A percentile compares a stretch with the other conserved stretches of the same genome.
These are phyloP conservation scores for Leccinum incarnatum DNA, from an alignment of 768 basidiomycete genomes.

Conservation along the genomic window DNA sequence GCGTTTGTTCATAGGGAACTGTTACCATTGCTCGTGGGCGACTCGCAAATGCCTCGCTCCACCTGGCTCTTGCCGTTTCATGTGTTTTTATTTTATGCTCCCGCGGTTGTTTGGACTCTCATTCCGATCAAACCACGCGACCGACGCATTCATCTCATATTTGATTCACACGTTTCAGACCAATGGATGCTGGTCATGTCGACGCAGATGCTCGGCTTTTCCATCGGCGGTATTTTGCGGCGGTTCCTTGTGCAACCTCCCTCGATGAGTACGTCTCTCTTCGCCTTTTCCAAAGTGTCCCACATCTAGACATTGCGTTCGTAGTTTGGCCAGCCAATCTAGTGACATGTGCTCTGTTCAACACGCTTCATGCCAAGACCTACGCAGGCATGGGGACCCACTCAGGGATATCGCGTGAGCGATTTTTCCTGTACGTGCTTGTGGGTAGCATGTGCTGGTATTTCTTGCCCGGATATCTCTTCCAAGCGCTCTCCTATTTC, in stretches of 20 bases:
- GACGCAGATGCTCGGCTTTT: conserved; percentile 67
- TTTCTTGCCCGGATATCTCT: conserved; percentile 72
- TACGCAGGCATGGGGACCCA: conserved; percentile 42
- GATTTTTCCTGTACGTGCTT: conserved; percentile 49
- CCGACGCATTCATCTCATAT: not conserved
- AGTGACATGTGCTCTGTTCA: conserved; percentile 68
- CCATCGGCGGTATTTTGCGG: conserved; percentile 54
- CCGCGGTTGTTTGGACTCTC: not conserved
- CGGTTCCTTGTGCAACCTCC: conserved; percentile 65
- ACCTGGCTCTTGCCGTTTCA: not conserved
- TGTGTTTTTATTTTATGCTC: not conserved
- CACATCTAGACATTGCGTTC: conserved; percentile 33
- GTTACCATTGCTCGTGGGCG: not conserved
- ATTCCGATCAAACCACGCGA: not conserved
- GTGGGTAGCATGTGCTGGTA: conserved; percentile 40
- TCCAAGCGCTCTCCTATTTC: conserved; percentile 62
- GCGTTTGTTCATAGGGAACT: not conserved
- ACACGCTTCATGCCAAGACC: conserved; percentile 63
- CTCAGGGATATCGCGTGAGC: conserved; percentile 50
- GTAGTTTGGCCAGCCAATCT: conserved; percentile 72
- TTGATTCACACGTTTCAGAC: conserved; percentile 28
- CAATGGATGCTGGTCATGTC: conserved; percentile 67
- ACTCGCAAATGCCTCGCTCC: no score
- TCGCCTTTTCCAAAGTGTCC: not conserved
- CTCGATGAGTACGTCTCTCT: conserved; percentile 51